Evolutionary conservation across 495 filamentous ascomycete genomes (phyloP), one percentile per base, ranked within the genome.

Genomic region (Usnea hakonensis): DNA sequence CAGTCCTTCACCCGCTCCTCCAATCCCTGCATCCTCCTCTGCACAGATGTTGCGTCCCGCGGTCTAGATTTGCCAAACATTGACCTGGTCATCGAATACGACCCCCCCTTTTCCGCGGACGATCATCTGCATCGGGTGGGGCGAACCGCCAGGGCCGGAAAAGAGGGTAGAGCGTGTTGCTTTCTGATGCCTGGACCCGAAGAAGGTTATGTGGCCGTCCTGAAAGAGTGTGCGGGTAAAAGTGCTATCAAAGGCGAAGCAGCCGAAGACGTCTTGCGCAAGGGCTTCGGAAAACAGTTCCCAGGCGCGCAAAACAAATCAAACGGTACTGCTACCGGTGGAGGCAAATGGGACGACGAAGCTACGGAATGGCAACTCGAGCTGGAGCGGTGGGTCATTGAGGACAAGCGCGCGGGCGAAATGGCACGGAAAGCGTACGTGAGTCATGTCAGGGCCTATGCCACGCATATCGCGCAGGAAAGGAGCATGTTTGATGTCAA

Each of bases 121-220:
- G 94, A 98, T 66, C 94, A 98, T 72, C 78, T 96, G 4, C 94
- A 98, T 70, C 88, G 94, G 50, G 89, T 97, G 63, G 94, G 94
- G 46, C 89, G 94, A 70, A 98, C 94, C 21, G 94, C 94, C 10
- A 88, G 94, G 77, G 88, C 95, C 0, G 94, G 94, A 23, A 89
- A 88, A 4, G 81, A 90, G 48, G 94, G 94, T n/a, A 86, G 90
- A 56, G 91, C 94, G 0, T 76, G 87, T 0, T 86, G 97, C 57
- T 97, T 97, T 77, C 83, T 98, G 13, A 82, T 91, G 57, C 94
- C 94, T 0, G 94, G 94, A 0, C 81, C 80, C 55, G 94, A 98
- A 73, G 94, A 98, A 73, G 86, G 87, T 32, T 98, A 98, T 72
- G 82, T 92, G 14, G 80, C 86, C 1, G 74, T 95, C 13, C 80